A percentile compares a stretch with the other conserved stretches of the same genome.
Evolutionary conservation across 805 yeast species (phyloP).

Genomic region (Lipomyces starkeyi): DNA sequence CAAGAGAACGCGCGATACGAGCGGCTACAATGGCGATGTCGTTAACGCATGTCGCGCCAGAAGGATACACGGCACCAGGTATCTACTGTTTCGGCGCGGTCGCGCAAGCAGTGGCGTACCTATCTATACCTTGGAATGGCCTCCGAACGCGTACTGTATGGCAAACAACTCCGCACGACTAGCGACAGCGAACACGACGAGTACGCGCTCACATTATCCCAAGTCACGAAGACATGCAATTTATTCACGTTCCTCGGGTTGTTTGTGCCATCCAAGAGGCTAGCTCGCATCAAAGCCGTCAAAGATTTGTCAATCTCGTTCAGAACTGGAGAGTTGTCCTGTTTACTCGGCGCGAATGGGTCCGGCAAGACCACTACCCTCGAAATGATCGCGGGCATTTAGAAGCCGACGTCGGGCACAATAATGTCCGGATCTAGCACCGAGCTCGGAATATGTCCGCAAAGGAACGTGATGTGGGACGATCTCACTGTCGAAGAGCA

Average conservation of each 20-base stretch:
- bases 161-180: slow-evolving; percentile 5
- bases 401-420: slow-evolving; percentile 35
- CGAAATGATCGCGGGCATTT: slow-evolving; percentile 46
- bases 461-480: slow-evolving; percentile 48
- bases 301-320: slow-evolving; percentile 41
- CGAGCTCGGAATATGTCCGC: slow-evolving; percentile 48
- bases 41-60: slow-evolving; percentile 28
- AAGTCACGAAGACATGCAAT: slow-evolving; percentile 22
- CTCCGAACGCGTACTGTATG: slow-evolving; percentile 21
- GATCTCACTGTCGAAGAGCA: slow-evolving; percentile 46
- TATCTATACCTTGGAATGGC: slow-evolving; percentile 13
- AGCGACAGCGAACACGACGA: not conserved
- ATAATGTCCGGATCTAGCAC: slow-evolving; percentile 39
- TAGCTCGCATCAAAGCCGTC: slow-evolving; percentile 43
- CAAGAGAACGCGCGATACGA: slow-evolving; percentile 31
- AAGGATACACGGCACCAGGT: slow-evolving; percentile 34
- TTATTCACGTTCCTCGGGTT: slow-evolving; percentile 20
- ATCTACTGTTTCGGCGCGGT: slow-evolving; percentile 30
- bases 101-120: slow-evolving; percentile 18
- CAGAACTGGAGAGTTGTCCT: slow-evolving; percentile 44
- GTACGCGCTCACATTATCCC: slow-evolving; percentile 17
- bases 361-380: slow-evolving; percentile 49
- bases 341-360: slow-evolving; percentile 48
- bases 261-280: slow-evolving; percentile 14
- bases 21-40: slow-evolving; percentile 3